phyloP scores from a whole-genome alignment of 495 filamentous ascomycete genomes.

The Penicillium antarcticum region DNA sequence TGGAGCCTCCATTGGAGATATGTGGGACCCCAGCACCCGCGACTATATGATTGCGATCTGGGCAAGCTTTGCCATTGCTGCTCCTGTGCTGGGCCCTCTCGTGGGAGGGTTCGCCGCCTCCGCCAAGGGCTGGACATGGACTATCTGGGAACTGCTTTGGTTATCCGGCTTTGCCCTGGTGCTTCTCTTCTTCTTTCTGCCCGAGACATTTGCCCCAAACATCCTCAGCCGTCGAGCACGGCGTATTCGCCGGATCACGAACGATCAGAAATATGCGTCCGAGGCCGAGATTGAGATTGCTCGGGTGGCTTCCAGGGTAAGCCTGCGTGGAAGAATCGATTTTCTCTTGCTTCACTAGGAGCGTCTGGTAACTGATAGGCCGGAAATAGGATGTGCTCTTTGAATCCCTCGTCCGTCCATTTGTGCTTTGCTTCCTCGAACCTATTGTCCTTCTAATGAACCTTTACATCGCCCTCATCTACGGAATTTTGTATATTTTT shows the following conservation, averaged over 20 bases:
- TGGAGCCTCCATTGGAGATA: conserved; percentile 30
- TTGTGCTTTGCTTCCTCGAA: conserved; percentile 43
- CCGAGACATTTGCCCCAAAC: conserved; percentile 55
- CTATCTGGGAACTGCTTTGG: conserved; percentile 49
- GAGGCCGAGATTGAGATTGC: conserved; percentile 41
- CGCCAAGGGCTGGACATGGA: conserved; percentile 45
- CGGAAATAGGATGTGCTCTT: conserved; percentile 33
- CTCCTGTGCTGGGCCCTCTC: conserved; percentile 42
- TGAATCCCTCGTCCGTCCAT: conserved; percentile 40
- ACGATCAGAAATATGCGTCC: conserved; percentile 24
- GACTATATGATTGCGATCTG: conserved; percentile 37
- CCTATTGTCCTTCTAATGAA: conserved; percentile 51
- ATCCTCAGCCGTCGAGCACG: conserved; percentile 53
- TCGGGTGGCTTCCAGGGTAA: conserved; percentile 19
- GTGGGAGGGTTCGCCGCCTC: conserved; percentile 37
- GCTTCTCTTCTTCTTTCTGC: conserved; percentile 49
- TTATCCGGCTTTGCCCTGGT: conserved; percentile 42
- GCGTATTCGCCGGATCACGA: conserved; percentile 42
- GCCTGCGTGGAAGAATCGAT: too few species aligned
- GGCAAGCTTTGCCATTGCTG: conserved; percentile 32
- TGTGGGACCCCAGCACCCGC: conserved; percentile 22
- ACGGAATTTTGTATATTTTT: conserved; percentile 54
- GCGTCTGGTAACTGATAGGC: too few species aligned
- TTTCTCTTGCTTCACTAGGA: too few species aligned
- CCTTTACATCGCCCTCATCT: conserved; percentile 51